Evolutionary conservation across 495 filamentous ascomycete species (phyloP), one percentile per base, ranked within the genome.

Genomic region (Lasiosphaeriaceae sp.): DNA sequence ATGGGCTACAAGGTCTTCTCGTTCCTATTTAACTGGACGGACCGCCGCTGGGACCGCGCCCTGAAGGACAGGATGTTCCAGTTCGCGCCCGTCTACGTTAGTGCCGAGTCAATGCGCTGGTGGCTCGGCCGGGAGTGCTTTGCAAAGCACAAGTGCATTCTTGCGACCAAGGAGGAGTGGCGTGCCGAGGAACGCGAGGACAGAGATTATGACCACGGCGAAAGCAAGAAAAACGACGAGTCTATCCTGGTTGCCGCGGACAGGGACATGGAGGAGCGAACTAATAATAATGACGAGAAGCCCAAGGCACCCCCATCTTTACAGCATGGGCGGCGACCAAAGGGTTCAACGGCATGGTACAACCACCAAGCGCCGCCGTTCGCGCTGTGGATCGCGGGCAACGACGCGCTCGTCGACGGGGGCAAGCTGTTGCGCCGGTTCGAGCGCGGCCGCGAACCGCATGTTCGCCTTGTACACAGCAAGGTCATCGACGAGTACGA

Each of bases 101-200:
- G 85, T 56, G 83, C 90, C 6, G 93, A 97, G 74, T 87, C 83
- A 21, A 96, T 97, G 88, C 81, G 90, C 0, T 97, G 93, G 94
- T 97, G 93, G 93, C 78, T 97, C 1, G 94, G 94, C 0, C 73
- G 87, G 1, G 90, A 95, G 63, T 90, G 92, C 60, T 97, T 97
- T 67, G 90, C 94, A 0, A 88, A 79, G 58, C 91, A 97, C 58
- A 89, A 89, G 69, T 97, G 94, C 69, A 96, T 97, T 50, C 78
- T 97, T 11, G 79, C 88, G 5, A 93, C 91, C 2, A 77, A 80
- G 31, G 86, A 92, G 57, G 83, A 90, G 56, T 77, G 78, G 58
- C 72, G 70, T 47, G 71, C 76, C 6, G 88, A 93, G 60, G 84
- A 87, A 52, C 75, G 79, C 26, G 84, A 89, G 51, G 84, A 88